Conservation (phyloP, 2,329 filamentous ascomycete genomes). For the Colletotrichum sp. region DNA sequence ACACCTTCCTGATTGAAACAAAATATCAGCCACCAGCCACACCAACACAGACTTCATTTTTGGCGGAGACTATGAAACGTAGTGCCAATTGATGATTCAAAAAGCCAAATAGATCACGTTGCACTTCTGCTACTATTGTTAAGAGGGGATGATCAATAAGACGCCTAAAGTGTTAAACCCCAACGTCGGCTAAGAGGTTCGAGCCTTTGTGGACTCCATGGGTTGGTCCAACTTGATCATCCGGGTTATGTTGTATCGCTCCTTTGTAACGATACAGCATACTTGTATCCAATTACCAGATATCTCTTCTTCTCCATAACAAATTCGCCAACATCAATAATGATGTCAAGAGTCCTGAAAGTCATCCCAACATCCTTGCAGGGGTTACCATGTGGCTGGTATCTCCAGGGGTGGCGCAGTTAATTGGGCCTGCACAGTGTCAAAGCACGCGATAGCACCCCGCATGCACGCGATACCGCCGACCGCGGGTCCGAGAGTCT, state of each 20-base stretch:
- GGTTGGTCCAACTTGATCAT: neutral
- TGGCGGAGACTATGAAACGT: neutral
- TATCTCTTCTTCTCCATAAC: neutral
- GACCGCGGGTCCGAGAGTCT: slow-evolving; percentile 6
- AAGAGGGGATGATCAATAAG: neutral
- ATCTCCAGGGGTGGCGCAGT: neutral
- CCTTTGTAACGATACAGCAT: no score
- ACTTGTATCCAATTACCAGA: neutral
- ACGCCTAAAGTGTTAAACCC: neutral
- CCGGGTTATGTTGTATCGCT: neutral
- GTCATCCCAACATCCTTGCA: neutral
- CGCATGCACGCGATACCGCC: slow-evolving; percentile 18
- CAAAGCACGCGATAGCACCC: slow-evolving; percentile 20
- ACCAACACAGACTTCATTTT: neutral
- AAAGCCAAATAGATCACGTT: neutral
- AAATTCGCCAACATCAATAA: neutral
- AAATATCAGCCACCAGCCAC: neutral
- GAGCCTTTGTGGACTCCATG: neutral
- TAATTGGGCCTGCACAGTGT: neutral
- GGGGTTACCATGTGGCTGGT: neutral
- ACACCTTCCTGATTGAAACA: neutral
- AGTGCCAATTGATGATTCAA: neutral
- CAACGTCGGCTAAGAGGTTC: neutral
- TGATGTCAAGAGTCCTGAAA: neutral
- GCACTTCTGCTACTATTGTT: neutral